Evolutionary conservation across 176 grass and related monocot species (phyloP), one percentile per base, ranked within the genome.

Genomic region (Phyllostachys edulis): DNA sequence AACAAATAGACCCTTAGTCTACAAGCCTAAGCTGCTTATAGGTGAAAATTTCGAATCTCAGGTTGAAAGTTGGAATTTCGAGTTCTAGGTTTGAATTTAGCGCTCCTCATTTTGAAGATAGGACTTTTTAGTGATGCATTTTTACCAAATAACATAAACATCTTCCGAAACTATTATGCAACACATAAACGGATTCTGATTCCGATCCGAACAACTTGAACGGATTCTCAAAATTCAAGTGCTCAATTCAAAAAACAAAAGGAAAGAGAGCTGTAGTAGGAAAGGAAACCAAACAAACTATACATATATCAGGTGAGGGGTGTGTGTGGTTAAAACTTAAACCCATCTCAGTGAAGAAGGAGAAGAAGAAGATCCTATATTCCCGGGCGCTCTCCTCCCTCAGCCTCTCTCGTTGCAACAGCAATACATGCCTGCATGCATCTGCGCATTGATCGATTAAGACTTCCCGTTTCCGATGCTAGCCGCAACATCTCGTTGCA

Each of bases 301-400:
- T 15, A 50, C 5, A 5, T 50, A 44, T 15, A 50, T 16, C 47
- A 17, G 14, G 47, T 50, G 47, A 50, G 14, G 47, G 13, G 12
- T 14, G 45, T 50, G 47, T 50, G 47, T 50, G 14, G 47, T 50
- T 50, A 50, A 50, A 50, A 40, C 39, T 40, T 7, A 40, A 40
- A 40, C 47, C 14, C 47, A 50, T 50, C 13, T 16, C 14, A 50
- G 47, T 16, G 65, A 21, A 3, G 67, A 37, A 18, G 45, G 38
- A 71, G 65, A 21, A 3, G 67, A 37, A 18, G 45, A 51, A 71
- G 54, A 73, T 82, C 80, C 69, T 82, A 73, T 63, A 24, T 38
- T 63, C 20, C 55, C 26, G 80, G 24, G 0, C 37, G 50, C 37
- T 70, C 39, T 27, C 9, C 67, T 39, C 51, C 42, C 37, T 50